Percentiles rank a stretch among this genome's conserved stretches.
These are phyloP conservation scores for Saturnispora gosingensis DNA, from an alignment of 805 yeast genomes.

Conservation along the genomic window DNA sequence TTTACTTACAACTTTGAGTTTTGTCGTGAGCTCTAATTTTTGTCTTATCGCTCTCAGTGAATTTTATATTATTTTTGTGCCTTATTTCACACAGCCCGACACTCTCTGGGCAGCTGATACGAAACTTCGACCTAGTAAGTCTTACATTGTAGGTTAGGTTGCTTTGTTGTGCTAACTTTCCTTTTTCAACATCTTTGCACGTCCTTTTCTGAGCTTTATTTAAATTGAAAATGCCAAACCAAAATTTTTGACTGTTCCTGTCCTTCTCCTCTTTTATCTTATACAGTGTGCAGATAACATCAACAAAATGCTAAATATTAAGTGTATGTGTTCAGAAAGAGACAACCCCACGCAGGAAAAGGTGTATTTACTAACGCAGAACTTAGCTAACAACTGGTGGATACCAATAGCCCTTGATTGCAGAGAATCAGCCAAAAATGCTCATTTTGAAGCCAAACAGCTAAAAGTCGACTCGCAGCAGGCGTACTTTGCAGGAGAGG, in stretches of 20 bases:
- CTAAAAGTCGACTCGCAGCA: constrained; percentile 47
- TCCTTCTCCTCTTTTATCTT: not conserved
- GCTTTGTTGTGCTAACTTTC: not conserved
- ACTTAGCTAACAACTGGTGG: constrained; percentile 2
- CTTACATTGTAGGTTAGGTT: not conserved
- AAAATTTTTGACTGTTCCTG: not conserved
- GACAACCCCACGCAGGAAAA: not conserved
- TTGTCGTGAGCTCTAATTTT: no score
- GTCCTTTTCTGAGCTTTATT: not conserved
- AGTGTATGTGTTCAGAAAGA: not conserved
- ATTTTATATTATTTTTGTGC: no score
- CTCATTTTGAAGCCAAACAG: constrained; percentile 7
- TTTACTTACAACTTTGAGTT: no score
- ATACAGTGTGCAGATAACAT: not conserved
- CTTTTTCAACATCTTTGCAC: not conserved
- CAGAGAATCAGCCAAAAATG: constrained; percentile 7
- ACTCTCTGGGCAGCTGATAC: no score
- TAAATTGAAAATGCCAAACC: not conserved
- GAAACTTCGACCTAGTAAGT: no score
- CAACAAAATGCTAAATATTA: not conserved
- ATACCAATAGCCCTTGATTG: constrained; percentile 6
- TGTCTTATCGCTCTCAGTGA: no score
- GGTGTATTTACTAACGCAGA: not conserved
- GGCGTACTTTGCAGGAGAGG: constrained; percentile 71
- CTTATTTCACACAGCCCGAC: no score